These are phyloP conservation scores for Capronia epimyces DNA, from an alignment of 2,329 filamentous ascomycete genomes.

Conservation along the genomic window DNA sequence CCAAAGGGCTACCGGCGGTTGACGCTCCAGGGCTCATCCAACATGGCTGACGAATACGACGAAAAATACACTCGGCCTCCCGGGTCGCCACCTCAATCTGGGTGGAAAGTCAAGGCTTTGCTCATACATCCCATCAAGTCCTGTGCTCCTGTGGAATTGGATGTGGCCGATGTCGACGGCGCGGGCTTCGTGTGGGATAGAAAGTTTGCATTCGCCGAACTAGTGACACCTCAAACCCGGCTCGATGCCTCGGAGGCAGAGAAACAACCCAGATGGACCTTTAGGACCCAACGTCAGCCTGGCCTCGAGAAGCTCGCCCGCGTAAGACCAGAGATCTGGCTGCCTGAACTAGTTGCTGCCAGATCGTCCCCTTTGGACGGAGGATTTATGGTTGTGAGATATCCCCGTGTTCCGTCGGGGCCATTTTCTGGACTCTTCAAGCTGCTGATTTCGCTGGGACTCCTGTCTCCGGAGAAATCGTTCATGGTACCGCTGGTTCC, in stretches of 20 bases:
- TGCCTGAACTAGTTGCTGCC: slow-evolving; percentile 37
- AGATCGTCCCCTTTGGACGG: slow-evolving; percentile 33
- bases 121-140: slow-evolving; percentile 81
- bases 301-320: slow-evolving; percentile 60
- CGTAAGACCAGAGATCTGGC: slow-evolving; percentile 59
- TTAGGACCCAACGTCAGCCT: slow-evolving; percentile 41
- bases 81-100: slow-evolving; percentile 31
- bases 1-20: slow-evolving; percentile 49
- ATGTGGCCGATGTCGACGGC: slow-evolving; percentile 57
- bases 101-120: slow-evolving; percentile 59
- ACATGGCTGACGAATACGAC: slow-evolving; percentile 54
- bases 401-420: slow-evolving; percentile 32
- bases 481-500: slow-evolving; percentile 52
- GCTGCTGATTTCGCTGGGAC: slow-evolving; percentile 24
- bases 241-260: slow-evolving; percentile 31
- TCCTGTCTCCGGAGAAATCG: slow-evolving; percentile 38
- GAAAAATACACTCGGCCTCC: slow-evolving; percentile 43
- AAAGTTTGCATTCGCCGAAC: slow-evolving; percentile 74
- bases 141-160: slow-evolving; percentile 69
- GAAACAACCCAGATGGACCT: slow-evolving; percentile 42
- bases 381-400: slow-evolving; percentile 51
- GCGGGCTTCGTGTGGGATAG: slow-evolving; percentile 74
- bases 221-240: slow-evolving; percentile 35
- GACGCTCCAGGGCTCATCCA: slow-evolving; percentile 46
- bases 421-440: slow-evolving; percentile 9